phyloP scores from a whole-genome alignment of 1,284 basidiomycete species.

The Austropuccinia psidii region DNA sequence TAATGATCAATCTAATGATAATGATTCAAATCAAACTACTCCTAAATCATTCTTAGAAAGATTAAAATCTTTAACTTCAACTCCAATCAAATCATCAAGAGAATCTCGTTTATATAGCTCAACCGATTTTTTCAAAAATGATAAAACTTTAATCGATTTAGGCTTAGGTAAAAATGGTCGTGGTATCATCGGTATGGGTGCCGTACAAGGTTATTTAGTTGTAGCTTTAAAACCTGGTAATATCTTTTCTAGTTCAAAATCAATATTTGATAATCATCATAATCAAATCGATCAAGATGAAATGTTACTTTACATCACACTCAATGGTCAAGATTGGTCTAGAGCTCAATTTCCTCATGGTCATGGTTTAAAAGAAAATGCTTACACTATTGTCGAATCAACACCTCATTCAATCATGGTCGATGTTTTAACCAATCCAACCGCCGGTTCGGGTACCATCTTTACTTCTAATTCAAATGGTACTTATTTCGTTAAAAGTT shows the following conservation, averaged over 20 bases:
- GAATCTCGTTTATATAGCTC: conserved; percentile 71
- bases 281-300: too few species aligned
- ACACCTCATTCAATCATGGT: conserved; percentile 87
- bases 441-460: conserved; percentile 69
- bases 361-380: conserved; percentile 71
- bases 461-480: conserved; percentile 93
- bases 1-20: conserved; percentile 46
- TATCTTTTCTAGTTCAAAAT: conserved; percentile 45
- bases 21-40: conserved; percentile 49
- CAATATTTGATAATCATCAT: too few species aligned
- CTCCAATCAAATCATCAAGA: conserved; percentile 30
- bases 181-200: conserved; percentile 78
- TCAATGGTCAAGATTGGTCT: conserved; percentile 72
- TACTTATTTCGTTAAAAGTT: conserved; percentile 84
- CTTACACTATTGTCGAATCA: conserved; percentile 90
- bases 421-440: conserved; percentile 75
- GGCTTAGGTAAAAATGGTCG: conserved; percentile 70
- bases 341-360: conserved; percentile 78
- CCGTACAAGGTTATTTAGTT: conserved; percentile 81
- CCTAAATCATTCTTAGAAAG: conserved; percentile 16
- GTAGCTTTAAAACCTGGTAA: conserved; percentile 60
- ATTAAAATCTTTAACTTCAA: conserved; percentile 21
- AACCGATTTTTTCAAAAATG: conserved; percentile 67
- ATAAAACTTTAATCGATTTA: conserved; percentile 64
- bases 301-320: conserved; percentile 75